Conservation (phyloP, 306 rosid species). For the Begonia peltatifolia region DNA sequence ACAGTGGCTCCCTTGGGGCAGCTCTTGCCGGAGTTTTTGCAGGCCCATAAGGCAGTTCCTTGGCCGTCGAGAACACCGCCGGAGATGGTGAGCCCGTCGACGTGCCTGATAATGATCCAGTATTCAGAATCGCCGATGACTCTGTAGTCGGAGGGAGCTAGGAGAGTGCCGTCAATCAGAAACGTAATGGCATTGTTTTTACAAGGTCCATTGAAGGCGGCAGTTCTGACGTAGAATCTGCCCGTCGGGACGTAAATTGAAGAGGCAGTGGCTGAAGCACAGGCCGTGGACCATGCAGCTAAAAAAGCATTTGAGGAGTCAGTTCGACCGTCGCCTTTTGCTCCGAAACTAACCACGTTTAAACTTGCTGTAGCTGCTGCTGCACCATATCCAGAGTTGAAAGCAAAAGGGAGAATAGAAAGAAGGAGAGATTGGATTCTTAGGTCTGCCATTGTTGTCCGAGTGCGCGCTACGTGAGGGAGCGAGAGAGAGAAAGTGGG, state of each 20-base stretch:
- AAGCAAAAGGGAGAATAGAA: neutral
- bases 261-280: conserved; percentile 18
- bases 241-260: conserved; percentile 29
- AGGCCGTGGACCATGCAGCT: conserved; percentile 29
- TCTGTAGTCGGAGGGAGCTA: conserved; percentile 16
- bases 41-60: conserved; percentile 38
- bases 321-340: conserved; percentile 12
- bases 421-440: neutral
- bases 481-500: neutral
- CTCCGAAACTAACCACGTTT: neutral
- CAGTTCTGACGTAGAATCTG: conserved; percentile 21
- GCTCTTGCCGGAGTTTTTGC: conserved; percentile 23
- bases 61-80: conserved; percentile 38
- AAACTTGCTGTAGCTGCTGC: neutral
- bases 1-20: conserved; percentile 49
- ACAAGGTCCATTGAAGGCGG: conserved; percentile 30
- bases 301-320: conserved; percentile 26
- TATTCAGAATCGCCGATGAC: conserved; percentile 25
- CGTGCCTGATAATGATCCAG: conserved; percentile 27
- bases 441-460: neutral
- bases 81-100: conserved; percentile 24
- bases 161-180: neutral
- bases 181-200: conserved; percentile 13
- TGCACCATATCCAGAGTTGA: neutral
- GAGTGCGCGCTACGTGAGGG: too few relatives aligned